Percentiles rank a stretch among this genome's conserved stretches.
Conservation (phyloP, 2,329 filamentous ascomycete genomes). For the Pestalotiopsis sp. region DNA sequence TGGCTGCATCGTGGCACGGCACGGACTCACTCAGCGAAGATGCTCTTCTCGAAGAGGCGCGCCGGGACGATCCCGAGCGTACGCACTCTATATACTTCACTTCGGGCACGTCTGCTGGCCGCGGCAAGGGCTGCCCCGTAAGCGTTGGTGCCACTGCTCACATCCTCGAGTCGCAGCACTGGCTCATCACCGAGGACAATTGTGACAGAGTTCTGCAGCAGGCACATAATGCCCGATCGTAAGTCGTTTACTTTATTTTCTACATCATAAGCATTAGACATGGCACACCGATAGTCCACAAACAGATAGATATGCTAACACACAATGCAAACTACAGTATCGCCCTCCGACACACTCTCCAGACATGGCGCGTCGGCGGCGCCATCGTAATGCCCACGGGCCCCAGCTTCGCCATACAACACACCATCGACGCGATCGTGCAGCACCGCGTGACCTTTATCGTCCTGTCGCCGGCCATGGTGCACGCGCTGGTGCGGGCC, state of each 20-base stretch:
- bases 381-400: constrained; percentile 13
- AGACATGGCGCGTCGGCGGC: constrained; percentile 17
- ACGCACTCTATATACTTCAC: constrained; percentile 17
- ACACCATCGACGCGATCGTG: constrained; percentile 13
- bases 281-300: no score
- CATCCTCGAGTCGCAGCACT: constrained; percentile 15
- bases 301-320: neutral
- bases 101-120: constrained; percentile 15
- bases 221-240: constrained; percentile 15
- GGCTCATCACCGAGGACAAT: constrained; percentile 12
- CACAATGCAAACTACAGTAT: constrained; percentile 1
- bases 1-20: neutral
- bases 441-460: constrained; percentile 13
- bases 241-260: neutral
- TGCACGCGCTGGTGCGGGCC: constrained; percentile 15
- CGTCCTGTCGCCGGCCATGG: constrained; percentile 17
- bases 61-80: constrained; percentile 2
- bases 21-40: neutral
- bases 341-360: constrained; percentile 14
- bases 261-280: neutral
- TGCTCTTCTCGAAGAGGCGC: neutral
- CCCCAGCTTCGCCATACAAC: constrained; percentile 9
- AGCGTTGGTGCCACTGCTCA: constrained; percentile 13
- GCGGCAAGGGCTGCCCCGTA: constrained; percentile 16
- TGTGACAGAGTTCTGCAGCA: constrained; percentile 12